These are phyloP conservation scores for Candida cerambycidarum DNA, from an alignment of 805 yeast genomes.

Conservation along the genomic window DNA sequence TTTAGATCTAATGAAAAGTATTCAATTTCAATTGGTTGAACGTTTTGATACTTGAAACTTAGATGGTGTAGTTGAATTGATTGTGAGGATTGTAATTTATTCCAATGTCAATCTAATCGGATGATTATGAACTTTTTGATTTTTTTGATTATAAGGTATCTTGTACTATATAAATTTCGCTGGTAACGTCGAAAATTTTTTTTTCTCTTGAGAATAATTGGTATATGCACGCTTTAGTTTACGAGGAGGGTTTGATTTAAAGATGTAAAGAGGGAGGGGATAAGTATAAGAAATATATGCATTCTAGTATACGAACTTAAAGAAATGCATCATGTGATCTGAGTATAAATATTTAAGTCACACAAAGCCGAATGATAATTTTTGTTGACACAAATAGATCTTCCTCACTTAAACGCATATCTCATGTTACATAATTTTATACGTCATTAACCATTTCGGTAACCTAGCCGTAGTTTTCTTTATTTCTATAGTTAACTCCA, in stretches of 20 bases:
- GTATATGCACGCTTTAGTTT: background rate
- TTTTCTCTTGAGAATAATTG: background rate
- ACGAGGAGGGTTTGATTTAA: background rate
- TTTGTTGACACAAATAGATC: background rate
- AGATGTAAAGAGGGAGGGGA: background rate
- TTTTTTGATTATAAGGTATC: background rate
- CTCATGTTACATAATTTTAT: background rate
- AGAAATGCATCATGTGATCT: too few relatives aligned
- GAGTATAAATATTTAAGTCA: too few relatives aligned
- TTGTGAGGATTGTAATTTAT: background rate
- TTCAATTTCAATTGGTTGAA: background rate
- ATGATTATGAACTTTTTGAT: background rate
- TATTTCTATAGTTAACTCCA: too few relatives aligned
- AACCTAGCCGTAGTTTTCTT: background rate
- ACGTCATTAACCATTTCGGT: background rate
- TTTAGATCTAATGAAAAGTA: conserved; percentile 1
- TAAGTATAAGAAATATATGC: too few relatives aligned
- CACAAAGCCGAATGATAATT: too few relatives aligned
- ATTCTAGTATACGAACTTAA: too few relatives aligned
- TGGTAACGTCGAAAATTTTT: conserved; percentile 6
- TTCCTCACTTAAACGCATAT: background rate
- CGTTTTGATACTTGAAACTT: background rate
- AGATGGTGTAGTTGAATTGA: background rate
- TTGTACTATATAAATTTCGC: conserved; percentile 1
- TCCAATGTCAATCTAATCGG: background rate